Evolutionary conservation across 805 yeast species (phyloP).

Genomic region (Ogataea siamensis): DNA sequence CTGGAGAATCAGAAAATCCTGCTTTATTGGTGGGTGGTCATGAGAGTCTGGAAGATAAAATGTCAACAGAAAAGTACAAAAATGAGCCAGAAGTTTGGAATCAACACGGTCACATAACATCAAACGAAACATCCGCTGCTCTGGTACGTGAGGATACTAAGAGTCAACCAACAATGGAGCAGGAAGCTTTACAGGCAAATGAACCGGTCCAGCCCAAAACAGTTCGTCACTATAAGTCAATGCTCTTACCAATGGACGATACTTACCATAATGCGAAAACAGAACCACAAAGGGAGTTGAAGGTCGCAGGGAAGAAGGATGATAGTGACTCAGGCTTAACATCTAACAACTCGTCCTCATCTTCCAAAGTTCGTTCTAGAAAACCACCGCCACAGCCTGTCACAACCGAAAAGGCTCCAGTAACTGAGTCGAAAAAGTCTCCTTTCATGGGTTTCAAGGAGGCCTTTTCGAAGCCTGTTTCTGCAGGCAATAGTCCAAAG

Average conservation of each 20-base stretch:
- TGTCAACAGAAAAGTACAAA: too few species aligned
- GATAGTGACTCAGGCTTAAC: background rate
- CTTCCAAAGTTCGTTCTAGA: slow-evolving; percentile 16
- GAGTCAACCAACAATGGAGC: too few species aligned
- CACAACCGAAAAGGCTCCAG: background rate
- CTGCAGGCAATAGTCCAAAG: slow-evolving; percentile 16
- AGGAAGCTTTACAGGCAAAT: too few species aligned
- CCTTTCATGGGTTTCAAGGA: slow-evolving; percentile 24
- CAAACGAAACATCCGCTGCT: too few species aligned
- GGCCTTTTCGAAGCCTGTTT: slow-evolving; percentile 23
- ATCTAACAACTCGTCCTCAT: slow-evolving; percentile 11
- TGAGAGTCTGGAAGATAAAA: too few species aligned
- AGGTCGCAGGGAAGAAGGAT: slow-evolving; percentile 1
- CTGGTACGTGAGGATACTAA: too few species aligned
- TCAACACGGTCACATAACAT: too few species aligned
- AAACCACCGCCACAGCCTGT: slow-evolving; percentile 20
- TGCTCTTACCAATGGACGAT: background rate
- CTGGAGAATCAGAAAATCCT: too few species aligned
- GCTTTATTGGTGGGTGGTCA: too few species aligned
- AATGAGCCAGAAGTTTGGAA: too few species aligned
- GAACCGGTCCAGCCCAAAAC: too few species aligned
- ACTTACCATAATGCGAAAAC: background rate
- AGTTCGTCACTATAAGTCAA: background rate
- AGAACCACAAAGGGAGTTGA: background rate
- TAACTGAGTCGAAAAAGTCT: slow-evolving; percentile 16